A percentile compares a stretch with the other conserved stretches of the same genome.
These are phyloP conservation scores for Gypsophila paniculata DNA, from an alignment of 179 eudicot species.

Conservation along the genomic window DNA sequence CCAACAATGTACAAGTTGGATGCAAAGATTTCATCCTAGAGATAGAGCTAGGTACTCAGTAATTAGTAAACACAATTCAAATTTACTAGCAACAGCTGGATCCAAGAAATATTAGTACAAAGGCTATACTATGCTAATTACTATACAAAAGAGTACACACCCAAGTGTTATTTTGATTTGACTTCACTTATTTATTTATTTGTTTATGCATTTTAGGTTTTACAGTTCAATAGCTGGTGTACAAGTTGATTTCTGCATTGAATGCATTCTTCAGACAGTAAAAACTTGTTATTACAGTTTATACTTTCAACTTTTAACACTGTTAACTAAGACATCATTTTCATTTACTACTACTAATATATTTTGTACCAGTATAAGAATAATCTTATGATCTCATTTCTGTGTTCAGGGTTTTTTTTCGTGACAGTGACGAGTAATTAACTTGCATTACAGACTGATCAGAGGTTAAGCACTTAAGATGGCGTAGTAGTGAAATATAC, in stretches of 20 bases:
- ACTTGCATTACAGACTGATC: background rate
- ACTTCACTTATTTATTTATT: background rate
- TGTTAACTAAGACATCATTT: background rate
- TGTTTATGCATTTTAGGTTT: background rate
- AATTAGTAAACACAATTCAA: no score
- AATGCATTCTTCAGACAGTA: conserved; percentile 15
- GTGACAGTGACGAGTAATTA: conserved; percentile 1
- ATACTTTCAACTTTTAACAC: background rate
- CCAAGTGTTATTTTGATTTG: background rate
- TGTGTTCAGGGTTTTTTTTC: conserved; percentile 7
- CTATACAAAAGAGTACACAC: background rate
- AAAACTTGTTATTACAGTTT: background rate
- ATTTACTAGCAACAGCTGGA: conserved; percentile 10
- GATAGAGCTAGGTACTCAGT: no score
- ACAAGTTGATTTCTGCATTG: background rate
- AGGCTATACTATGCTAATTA: background rate
- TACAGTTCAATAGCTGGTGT: background rate
- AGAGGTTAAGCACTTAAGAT: background rate
- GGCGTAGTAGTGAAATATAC: no score
- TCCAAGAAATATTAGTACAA: background rate
- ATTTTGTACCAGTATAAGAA: conserved; percentile 7
- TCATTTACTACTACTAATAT: background rate
- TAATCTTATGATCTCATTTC: conserved; percentile 12
- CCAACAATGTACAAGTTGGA: no score
- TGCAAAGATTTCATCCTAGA: no score